Base-by-base conservation (phyloP, 2,329 filamentous ascomycete species). In the Colletotrichum chrysophilum region DNA sequence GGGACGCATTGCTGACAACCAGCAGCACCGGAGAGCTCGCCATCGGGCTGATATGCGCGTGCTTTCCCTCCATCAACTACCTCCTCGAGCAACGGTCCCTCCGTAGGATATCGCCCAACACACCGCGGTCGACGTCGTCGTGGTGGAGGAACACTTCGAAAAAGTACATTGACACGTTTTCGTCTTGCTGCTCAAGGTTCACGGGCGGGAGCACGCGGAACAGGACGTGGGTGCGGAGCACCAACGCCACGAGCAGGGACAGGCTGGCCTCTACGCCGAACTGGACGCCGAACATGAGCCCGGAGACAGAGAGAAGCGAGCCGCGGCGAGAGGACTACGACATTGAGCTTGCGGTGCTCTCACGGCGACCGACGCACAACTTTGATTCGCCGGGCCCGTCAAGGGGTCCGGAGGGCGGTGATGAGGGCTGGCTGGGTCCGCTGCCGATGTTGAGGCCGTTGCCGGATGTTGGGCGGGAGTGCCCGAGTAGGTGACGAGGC, bases 21-120 rank as follows among this genome's bases (percentile, higher is more conserved):
- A 34, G 8, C 66, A 75, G 74, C 32, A 68, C 58, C 16, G 75
- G 77, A 61, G 77, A 78, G 48, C 75, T 78, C 30, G 74, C 76
- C 30, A 78, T 78, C 18, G 77, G 77, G 12, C 52, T 78, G 7
- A 64, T 78, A 7, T 78, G 77, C 52, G 77, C 77, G 18, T 78
- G 77, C 61, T 43, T 78, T 7, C 77, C 77, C 5, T 75, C 77
- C 14, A 74, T 78, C 48, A 78, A 78, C 61, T 74, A 78, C 64
- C 77, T 78, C 12, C 55, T 70, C 38, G 77, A 78, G 43, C 70
- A 68, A 32, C 70, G 74, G 9, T 32, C 14, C 14, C 24, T 28
- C 7, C 38, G 12, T 3, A 30, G 28, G 14, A 28, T 12, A 6
- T 21, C 24, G 9, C 38, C 58, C 28, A 65, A 52, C 30, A 24